These are phyloP conservation scores for Penicillium sclerotigenum DNA, from an alignment of 2,329 filamentous ascomycete species.

Conservation along the genomic window DNA sequence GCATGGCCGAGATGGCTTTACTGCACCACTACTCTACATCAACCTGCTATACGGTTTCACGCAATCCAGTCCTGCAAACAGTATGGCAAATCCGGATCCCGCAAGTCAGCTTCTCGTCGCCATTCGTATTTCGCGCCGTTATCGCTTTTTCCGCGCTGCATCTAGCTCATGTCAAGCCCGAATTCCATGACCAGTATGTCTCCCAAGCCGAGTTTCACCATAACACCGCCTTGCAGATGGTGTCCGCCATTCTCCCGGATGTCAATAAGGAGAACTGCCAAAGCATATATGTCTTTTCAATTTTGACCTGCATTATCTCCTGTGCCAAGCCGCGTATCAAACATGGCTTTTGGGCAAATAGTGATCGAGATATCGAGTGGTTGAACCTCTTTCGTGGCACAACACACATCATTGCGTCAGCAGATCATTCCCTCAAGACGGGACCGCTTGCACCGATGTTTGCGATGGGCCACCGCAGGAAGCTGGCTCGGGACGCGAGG, in stretches of 20 bases:
- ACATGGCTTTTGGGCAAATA: conserved; percentile 4
- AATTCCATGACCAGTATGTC: conserved; percentile 16
- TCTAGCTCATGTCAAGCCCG: conserved; percentile 14
- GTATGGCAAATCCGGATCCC: conserved; percentile 14
- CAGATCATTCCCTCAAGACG: neutral
- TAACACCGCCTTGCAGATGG: conserved; percentile 15
- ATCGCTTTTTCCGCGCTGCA: conserved; percentile 12
- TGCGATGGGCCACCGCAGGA: conserved; percentile 4
- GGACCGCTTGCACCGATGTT: conserved; percentile 11
- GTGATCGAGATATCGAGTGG: conserved; percentile 10
- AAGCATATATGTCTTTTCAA: conserved; percentile 10
- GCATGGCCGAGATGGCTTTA: conserved; percentile 13
- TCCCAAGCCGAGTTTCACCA: conserved; percentile 18
- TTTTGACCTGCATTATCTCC: conserved; percentile 11
- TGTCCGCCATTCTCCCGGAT: conserved; percentile 5
- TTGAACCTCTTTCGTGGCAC: conserved; percentile 9
- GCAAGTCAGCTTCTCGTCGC: conserved; percentile 5
- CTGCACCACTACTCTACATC: conserved; percentile 16
- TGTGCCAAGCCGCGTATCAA: conserved; percentile 5
- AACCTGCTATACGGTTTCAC: conserved; percentile 15
- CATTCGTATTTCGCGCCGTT: conserved; percentile 13
- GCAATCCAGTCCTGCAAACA: conserved; percentile 10
- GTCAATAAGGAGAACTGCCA: conserved; percentile 11
- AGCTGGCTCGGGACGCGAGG: conserved; percentile 4
- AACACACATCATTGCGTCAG: neutral